A percentile compares a stretch with the other conserved stretches of the same genome.
These are phyloP conservation scores for Mortierella hygrophila DNA, from an alignment of 192 early-diverging fungal genomes.

Conservation along the genomic window DNA sequence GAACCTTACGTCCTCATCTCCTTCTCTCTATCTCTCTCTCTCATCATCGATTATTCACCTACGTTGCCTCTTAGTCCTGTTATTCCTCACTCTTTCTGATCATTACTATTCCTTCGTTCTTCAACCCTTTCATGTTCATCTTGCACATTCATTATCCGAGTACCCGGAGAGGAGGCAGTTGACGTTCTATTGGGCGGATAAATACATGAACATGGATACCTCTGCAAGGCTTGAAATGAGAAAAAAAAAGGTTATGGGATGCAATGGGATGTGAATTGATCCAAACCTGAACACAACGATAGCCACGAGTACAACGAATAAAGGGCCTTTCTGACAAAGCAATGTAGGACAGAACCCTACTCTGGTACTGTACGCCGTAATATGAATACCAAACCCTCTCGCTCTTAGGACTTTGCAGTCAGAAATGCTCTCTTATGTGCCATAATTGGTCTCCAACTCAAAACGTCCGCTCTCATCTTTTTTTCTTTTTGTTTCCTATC, in stretches of 20 bases:
- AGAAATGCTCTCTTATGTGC: neutral
- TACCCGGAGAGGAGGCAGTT: neutral
- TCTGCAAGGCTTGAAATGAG: neutral
- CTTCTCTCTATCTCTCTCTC: neutral
- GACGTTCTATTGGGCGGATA: neutral
- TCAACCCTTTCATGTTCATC: neutral
- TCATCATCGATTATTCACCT: neutral
- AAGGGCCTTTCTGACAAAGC: constrained; percentile 8
- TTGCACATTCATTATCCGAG: neutral
- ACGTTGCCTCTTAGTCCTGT: neutral
- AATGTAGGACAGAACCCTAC: constrained; percentile 9
- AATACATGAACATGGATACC: neutral
- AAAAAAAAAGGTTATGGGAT: neutral
- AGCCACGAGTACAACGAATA: neutral
- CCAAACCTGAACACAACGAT: neutral
- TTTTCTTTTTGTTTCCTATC: neutral
- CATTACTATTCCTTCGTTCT: neutral
- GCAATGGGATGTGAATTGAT: neutral
- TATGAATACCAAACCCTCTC: neutral
- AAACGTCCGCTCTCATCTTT: neutral
- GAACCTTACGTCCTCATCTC: neutral
- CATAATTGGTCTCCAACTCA: constrained; percentile 3
- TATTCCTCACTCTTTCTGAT: neutral
- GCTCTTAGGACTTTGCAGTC: neutral
- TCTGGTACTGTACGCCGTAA: neutral